Percentiles rank a stretch among this genome's conserved stretches.
Evolutionary conservation across 2,329 filamentous ascomycete species (phyloP).

Genomic region (Sclerotiophoma versabilis): DNA sequence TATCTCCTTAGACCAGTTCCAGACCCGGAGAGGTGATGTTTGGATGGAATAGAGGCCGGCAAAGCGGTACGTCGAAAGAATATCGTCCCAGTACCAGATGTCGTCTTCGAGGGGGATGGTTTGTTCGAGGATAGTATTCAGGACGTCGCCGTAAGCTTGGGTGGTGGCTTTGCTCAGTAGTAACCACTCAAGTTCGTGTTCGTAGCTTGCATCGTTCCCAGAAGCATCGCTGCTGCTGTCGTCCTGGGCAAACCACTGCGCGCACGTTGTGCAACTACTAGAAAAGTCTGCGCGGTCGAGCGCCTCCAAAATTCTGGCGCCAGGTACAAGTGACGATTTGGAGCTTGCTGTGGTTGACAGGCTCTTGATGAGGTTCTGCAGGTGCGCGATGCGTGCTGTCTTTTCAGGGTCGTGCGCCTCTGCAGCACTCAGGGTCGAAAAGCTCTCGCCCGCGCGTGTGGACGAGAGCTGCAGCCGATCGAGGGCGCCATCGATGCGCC

Average conservation of each 20-base stretch:
- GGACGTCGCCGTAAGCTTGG: slow-evolving; percentile 84
- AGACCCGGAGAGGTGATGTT: slow-evolving; percentile 79
- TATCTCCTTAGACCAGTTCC: slow-evolving; percentile 73
- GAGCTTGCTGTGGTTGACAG: slow-evolving; percentile 74
- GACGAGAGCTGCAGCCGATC: slow-evolving; percentile 62
- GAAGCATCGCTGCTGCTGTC: slow-evolving; percentile 28
- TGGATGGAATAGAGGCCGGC: slow-evolving; percentile 86
- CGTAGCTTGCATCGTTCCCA: slow-evolving; percentile 57
- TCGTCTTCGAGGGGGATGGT: slow-evolving; percentile 85
- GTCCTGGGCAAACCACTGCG: slow-evolving; percentile 46
- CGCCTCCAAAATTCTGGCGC: slow-evolving; percentile 64
- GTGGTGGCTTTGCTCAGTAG: slow-evolving; percentile 88
- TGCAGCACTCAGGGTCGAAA: slow-evolving; percentile 41
- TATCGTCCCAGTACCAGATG: slow-evolving; percentile 94
- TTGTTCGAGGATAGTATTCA: slow-evolving; percentile 80
- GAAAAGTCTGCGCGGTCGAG: slow-evolving; percentile 69
- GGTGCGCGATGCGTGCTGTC: slow-evolving; percentile 60
- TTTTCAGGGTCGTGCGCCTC: slow-evolving; percentile 49
- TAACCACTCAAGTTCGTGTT: slow-evolving; percentile 87
- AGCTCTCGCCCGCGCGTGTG: slow-evolving; percentile 36
- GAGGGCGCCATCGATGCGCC: slow-evolving; percentile 64
- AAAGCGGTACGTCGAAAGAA: slow-evolving; percentile 78
- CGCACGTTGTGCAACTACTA: slow-evolving; percentile 46
- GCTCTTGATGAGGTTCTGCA: slow-evolving; percentile 73
- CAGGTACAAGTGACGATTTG: slow-evolving; percentile 65